Base-by-base conservation (phyloP, 2,329 filamentous ascomycete species). In the Myriosclerotinia duriaeana region DNA sequence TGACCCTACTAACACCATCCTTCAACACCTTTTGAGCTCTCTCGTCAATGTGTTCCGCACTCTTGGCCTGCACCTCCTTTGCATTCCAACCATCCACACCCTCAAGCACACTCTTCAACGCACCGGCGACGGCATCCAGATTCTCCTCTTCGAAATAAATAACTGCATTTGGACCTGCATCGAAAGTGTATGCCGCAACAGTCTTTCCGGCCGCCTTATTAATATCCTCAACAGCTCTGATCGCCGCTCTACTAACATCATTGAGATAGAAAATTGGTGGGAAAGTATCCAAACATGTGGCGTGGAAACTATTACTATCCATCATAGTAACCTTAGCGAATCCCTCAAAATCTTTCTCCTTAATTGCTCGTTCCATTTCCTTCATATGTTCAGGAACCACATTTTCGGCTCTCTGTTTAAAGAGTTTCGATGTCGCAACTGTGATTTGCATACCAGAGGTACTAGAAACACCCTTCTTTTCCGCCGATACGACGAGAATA, bases 211-310 rank as follows among this genome's bases (percentile, higher is more conserved):
- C 92, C 34, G 85, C 84, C 64, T 84, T 83, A 76, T 99, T 99
- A 80, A 98, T 91, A 72, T 88, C 85, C 81, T 99, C 93, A 40
- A 97, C 93, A 20, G 92, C 88, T 63, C 92, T 85, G 68, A 99
- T 92, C 7, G 94, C 93, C 1, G 94, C 92, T 48, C 90, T 84
- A 26, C 90, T 94, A 20, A 94, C 89, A 77, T 99, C 95, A 80
- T 97, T 99, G 84, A 99, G 89, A 83, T 99, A 99, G 80, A 97
- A 97, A 77, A 99, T 99, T 22, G 96, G 95, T 54, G 96, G 95
- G 80, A 92, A 93, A 1, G 95, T 98, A 78, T 99, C 95, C 73
- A 96, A 83, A 78, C 95, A 98, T 66, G 89, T 92, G 48, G 95
- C 92, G 79, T 99, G 95, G 87, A 99, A 99, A 68, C 88, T 92